These are phyloP conservation scores for Hevea brasiliensis DNA, from an alignment of 345 rosid genomes.

Conservation along the genomic window DNA sequence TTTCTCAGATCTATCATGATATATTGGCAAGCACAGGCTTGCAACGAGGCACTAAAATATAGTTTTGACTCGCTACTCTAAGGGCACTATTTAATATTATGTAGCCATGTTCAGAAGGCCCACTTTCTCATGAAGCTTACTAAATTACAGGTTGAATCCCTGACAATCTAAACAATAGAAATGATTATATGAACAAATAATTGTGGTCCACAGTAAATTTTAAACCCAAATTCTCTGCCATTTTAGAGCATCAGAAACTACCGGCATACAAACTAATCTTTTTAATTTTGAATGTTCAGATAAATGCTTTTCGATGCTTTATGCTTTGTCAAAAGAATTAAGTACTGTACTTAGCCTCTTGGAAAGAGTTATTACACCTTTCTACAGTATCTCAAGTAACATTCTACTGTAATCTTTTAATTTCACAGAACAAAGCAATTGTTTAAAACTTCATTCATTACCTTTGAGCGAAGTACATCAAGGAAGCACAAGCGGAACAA, in stretches of 20 bases:
- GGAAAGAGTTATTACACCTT: background rate
- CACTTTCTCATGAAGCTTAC: background rate
- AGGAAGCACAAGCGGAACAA: constrained; percentile 75
- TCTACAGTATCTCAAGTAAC: background rate
- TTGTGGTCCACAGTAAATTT: too few relatives aligned
- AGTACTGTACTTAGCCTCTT: background rate
- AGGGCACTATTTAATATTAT: background rate
- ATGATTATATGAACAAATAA: background rate
- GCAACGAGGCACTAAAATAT: background rate
- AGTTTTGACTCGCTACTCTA: background rate
- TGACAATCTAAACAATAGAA: background rate
- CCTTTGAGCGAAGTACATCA: constrained; percentile 78
- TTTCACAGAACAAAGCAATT: background rate
- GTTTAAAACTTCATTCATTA: constrained; percentile 14
- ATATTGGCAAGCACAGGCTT: background rate
- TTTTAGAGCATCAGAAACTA: too few relatives aligned
- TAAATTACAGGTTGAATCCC: background rate
- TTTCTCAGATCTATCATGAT: background rate
- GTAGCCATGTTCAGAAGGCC: background rate
- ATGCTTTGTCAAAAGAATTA: background rate
- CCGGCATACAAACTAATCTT: too few relatives aligned
- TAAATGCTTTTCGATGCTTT: background rate
- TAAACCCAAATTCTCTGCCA: background rate
- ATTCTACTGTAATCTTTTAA: background rate
- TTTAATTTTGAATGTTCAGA: too few relatives aligned